Evolutionary conservation across 768 basidiomycete species (phyloP), one percentile per base, ranked within the genome.

Genomic region (Chalciporus pseudorubinellus): DNA sequence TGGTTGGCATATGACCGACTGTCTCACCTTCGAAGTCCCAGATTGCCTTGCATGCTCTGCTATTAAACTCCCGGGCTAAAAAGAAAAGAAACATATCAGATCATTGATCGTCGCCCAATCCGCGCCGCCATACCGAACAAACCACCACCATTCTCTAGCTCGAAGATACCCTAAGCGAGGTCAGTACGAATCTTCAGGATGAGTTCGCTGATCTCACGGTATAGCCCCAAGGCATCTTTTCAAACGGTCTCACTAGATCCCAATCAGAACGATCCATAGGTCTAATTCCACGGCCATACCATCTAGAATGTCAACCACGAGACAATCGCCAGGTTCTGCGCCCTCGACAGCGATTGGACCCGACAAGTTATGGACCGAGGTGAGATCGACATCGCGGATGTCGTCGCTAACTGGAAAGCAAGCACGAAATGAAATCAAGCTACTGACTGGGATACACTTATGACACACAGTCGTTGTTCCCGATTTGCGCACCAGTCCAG

Each of bases 161-260:
- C 85, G 34, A 36, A 36, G n/a, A 89, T 85, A 16, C 86, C 85
- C 82, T 85, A 46, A 36, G 24, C 8, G n/a, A 36, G n/a, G 33
- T 51, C 38, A 42, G 48, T 46, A 5, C 1, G 10, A 16, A 24
- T 19, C 13, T 16, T n/a, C 10, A 11, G 21, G 21, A 33, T 19
- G 21, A 31, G 24, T 8, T 10, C 26, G 12, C 26, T 8, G 21
- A 22, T 46, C 74, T 39, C 46, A 83, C 83, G 1, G 86, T 87
- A 61, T 88, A 89, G 0, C 88, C 88, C 88, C 87, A 91, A 0
- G 86, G 86, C 85, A 85, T 85, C 62, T 85, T 78, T 36, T 85
- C 84, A 53, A 85, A 86, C 9, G 84, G 81, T 31, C 70, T 73
- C 46, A 85, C 85, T 86, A 43, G 2, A 20, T 13, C 21, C 24